These are phyloP conservation scores for Daldinia eschscholtzii DNA, from an alignment of 2,329 filamentous ascomycete species.

Conservation along the genomic window DNA sequence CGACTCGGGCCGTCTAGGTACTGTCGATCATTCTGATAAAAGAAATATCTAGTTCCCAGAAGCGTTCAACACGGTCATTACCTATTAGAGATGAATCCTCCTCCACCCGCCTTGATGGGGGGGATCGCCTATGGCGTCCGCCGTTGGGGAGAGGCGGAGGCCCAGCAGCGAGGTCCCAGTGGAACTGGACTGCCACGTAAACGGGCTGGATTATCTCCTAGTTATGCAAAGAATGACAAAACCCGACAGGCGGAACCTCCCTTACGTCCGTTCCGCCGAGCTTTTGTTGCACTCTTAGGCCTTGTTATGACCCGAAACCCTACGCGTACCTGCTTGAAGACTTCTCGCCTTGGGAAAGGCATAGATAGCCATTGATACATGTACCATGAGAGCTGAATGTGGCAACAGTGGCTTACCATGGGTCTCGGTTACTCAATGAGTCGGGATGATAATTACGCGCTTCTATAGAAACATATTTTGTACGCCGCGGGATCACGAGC, in stretches of 20 bases:
- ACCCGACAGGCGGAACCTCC: constrained; percentile 31
- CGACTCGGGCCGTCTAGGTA: constrained; percentile 32
- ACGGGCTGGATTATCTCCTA: constrained; percentile 20
- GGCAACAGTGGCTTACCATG: constrained; percentile 38
- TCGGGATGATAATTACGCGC: constrained; percentile 37
- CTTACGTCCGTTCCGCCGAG: constrained; percentile 40
- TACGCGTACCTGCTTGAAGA: constrained; percentile 31
- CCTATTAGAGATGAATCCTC: constrained; percentile 18
- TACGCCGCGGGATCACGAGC: constrained; percentile 40
- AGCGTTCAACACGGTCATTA: constrained; percentile 19
- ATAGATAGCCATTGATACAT: constrained; percentile 24
- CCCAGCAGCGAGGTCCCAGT: constrained; percentile 16
- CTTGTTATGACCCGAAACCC: constrained; percentile 35
- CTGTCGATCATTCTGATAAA: constrained; percentile 37
- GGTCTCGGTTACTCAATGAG: constrained; percentile 39
- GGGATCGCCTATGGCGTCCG: constrained; percentile 32
- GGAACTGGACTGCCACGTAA: constrained; percentile 29
- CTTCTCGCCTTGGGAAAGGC: constrained; percentile 13
- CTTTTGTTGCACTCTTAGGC: constrained; percentile 21
- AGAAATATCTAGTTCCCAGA: constrained; percentile 3
- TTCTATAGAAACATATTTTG: constrained; percentile 35
- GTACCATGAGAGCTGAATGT: constrained; percentile 36
- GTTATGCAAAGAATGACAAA: constrained; percentile 28
- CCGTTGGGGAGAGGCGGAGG: constrained; percentile 34
- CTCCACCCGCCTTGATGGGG: constrained; percentile 23